A percentile compares a stretch with the other conserved stretches of the same genome.
Conservation (phyloP, 2,329 filamentous ascomycete genomes). For the Ascochyta rabiei region DNA sequence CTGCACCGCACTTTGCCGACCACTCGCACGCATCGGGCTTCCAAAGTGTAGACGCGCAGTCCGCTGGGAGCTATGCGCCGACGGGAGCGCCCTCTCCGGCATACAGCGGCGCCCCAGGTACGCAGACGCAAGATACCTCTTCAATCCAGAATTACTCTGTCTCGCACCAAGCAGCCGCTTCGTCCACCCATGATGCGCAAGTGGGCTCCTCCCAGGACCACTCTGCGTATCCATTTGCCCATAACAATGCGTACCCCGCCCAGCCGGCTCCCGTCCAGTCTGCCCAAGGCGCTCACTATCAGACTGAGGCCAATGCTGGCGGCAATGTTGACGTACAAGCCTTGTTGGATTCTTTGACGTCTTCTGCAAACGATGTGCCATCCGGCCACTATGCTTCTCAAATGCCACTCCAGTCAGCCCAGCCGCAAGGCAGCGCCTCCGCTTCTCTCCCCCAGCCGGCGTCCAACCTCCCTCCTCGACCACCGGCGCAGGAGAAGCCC, state of each 20-base stretch:
- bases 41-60: slow-evolving; percentile 34
- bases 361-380: slow-evolving; percentile 39
- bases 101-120: slow-evolving; percentile 35
- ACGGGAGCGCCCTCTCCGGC: slow-evolving; percentile 30
- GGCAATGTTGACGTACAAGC: slow-evolving; percentile 54
- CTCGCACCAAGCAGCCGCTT: slow-evolving; percentile 38
- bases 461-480: slow-evolving; percentile 54
- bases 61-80: slow-evolving; percentile 29
- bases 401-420: slow-evolving; percentile 37
- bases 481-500: slow-evolving; percentile 57
- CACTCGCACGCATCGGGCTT: slow-evolving; percentile 21
- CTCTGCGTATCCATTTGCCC: slow-evolving; percentile 40
- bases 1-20: slow-evolving; percentile 42
- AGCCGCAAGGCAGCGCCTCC: slow-evolving; percentile 42
- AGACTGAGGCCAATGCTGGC: slow-evolving; percentile 31
- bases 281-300: slow-evolving; percentile 36
- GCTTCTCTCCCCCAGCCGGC: slow-evolving; percentile 48
- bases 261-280: slow-evolving; percentile 39
- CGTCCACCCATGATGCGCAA: slow-evolving; percentile 45
- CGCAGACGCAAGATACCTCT: slow-evolving; percentile 46
- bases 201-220: slow-evolving; percentile 32
- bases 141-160: slow-evolving; percentile 47
- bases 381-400: slow-evolving; percentile 44
- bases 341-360: slow-evolving; percentile 52
- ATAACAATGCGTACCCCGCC: slow-evolving; percentile 45